phyloP scores from a whole-genome alignment of 169 alveolate species.

The Plasmodium vinckei region DNA sequence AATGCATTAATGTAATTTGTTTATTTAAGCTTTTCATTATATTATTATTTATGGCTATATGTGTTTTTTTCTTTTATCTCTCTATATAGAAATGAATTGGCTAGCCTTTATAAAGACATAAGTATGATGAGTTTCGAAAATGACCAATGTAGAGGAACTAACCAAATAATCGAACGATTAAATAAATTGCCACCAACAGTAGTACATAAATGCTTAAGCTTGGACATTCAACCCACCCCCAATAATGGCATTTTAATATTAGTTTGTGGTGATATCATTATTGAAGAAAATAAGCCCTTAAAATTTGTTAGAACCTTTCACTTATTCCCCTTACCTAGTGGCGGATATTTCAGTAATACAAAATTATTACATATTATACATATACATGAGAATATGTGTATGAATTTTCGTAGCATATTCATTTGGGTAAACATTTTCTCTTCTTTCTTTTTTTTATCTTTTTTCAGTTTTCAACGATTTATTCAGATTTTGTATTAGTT shows the following conservation, averaged over 20 bases:
- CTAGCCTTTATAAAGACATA: slow-evolving; percentile 64
- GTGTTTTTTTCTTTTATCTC: neutral
- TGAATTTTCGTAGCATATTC: neutral
- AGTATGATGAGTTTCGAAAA: slow-evolving; percentile 77
- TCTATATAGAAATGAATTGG: slow-evolving; percentile 61
- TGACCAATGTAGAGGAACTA: slow-evolving; percentile 74
- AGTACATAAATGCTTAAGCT: slow-evolving; percentile 81
- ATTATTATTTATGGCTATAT: neutral
- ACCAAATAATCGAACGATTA: slow-evolving; percentile 62
- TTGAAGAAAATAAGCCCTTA: slow-evolving; percentile 88
- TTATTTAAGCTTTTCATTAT: no score
- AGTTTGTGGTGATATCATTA: slow-evolving; percentile 86
- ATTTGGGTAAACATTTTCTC: neutral
- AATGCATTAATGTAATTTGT: no score
- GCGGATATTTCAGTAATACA: slow-evolving; percentile 79
- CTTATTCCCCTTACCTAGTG: slow-evolving; percentile 83
- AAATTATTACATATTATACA: slow-evolving; percentile 1
- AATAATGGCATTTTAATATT: slow-evolving; percentile 85
- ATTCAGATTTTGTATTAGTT: slow-evolving; percentile 87
- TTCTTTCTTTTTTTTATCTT: slow-evolving; percentile 18
- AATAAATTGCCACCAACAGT: slow-evolving; percentile 77
- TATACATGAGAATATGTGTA: neutral
- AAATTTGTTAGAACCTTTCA: slow-evolving; percentile 86
- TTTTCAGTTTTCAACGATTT: slow-evolving; percentile 83
- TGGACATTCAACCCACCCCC: slow-evolving; percentile 88